Evolutionary conservation across 805 yeast genomes (phyloP).

Genomic region (Ogataea paradorogensis): DNA sequence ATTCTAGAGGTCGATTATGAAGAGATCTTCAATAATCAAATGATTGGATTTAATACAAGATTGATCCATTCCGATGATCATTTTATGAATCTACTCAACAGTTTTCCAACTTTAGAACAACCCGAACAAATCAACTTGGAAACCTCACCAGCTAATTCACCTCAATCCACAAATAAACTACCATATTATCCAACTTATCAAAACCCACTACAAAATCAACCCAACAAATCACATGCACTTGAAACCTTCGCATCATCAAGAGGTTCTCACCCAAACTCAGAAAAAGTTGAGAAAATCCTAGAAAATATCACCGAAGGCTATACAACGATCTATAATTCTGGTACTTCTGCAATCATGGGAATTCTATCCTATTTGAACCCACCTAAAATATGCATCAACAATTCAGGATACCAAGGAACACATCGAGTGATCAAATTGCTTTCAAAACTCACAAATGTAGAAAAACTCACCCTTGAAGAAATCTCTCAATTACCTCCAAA

Average conservation of each 20-base stretch:
- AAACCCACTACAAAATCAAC: slow-evolving; percentile 24
- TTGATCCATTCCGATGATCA: slow-evolving; percentile 37
- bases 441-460: slow-evolving; percentile 39
- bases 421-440: slow-evolving; percentile 46
- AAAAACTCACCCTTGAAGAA: slow-evolving; percentile 35
- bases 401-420: slow-evolving; percentile 51
- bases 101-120: slow-evolving; percentile 4
- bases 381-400: slow-evolving; percentile 40
- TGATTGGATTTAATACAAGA: slow-evolving; percentile 36
- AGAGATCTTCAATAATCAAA: slow-evolving; percentile 27
- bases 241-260: slow-evolving; percentile 39
- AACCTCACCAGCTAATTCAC: neutral
- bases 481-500: slow-evolving; percentile 36
- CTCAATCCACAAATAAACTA: slow-evolving; percentile 3
- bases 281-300: slow-evolving; percentile 44
- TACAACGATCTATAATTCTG: slow-evolving; percentile 48
- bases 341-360: slow-evolving; percentile 51
- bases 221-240: slow-evolving; percentile 22
- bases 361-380: slow-evolving; percentile 47
- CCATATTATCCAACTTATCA: slow-evolving; percentile 28
- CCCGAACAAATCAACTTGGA: slow-evolving; percentile 1
- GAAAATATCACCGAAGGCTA: slow-evolving; percentile 43
- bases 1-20: slow-evolving; percentile 16
- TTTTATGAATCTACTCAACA: slow-evolving; percentile 18
- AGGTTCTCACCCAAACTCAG: slow-evolving; percentile 45